Evolutionary conservation across 352 stramenopile species (phyloP), one percentile per base, ranked within the genome.

Genomic region (Pythium rhizo-oryzae): DNA sequence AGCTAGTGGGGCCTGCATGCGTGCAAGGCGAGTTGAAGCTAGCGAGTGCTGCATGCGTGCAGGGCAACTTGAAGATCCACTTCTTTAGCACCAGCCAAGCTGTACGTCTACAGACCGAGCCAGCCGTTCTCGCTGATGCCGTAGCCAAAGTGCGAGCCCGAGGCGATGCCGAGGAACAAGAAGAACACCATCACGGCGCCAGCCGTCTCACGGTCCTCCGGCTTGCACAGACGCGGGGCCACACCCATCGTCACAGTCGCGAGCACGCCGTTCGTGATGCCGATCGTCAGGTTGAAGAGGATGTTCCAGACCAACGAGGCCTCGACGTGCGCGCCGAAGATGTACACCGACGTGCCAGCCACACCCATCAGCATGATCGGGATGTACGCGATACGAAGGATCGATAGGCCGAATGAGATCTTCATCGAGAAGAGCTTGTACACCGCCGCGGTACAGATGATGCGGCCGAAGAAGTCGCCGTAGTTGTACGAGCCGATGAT

Each of bases 401-500:
- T 30, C 19, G 65, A 61, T 1, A 74, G 28, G 28, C 57, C 24
- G 33, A 74, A 56, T 12, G 54, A 58, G 9, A 70, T 33, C 35
- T 69, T 73, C 63, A 75, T 66, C 18, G 66, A 61, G 35, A 78
- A 70, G 55, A 74, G 28, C 6, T 67, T 71, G 61, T 72, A 75
- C 15, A 72, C 63, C 18, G 54, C 52, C 16, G 65, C 67, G 16
- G 62, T 74, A 35, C 52, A 74, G 23, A 77, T 35, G 30, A 78
- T 53, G 57, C 74, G 74, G 16, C 74, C 74, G 23, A 78, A 52
- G 52, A 76, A 72, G 44, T 81, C 71, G 35, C 74, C 74, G 72
- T 71, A 81, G 71, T 76, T 81, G 65, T 70, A 81, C 24, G 54
- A 62, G 23, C 60, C 71, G 39, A 81, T 78, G 52, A 81, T 74